Base-by-base conservation (phyloP, 352 stramenopile species). In the Phytophthora lateralis region DNA sequence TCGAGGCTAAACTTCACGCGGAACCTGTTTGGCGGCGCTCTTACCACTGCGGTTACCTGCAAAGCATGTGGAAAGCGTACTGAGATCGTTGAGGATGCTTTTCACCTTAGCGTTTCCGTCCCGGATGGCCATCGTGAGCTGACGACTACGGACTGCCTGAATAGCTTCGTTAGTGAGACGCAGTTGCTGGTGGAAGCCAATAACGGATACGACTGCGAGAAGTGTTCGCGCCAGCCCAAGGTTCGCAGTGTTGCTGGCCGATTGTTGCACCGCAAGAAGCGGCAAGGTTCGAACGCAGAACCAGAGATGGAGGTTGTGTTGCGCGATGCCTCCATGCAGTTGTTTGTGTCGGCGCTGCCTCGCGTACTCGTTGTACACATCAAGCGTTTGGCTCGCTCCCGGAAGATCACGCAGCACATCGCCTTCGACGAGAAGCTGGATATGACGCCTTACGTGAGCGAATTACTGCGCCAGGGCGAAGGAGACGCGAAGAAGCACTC, bases 181-280 rank as follows among this genome's bases (percentile, higher is more conserved):
- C 55, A 80, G 35, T 57, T 90, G 10, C 53, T 74, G 1, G 77
- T 89, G 27, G 60, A 66, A 9, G 53, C 67, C 1, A 80, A 88
- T 18, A 90, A 88, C n/a, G 81, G 81, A 29, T 90, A 90, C 54
- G 76, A 90, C 39, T 90, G 81, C 37, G 76, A 88, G 7, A 80
- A 82, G 26, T 90, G 81, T 27, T 87, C 78, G 0, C 75, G 72
- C 2, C 67, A 75, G 35, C 54, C 61, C 2, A 85, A 79, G 50
- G 54, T 65, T 30, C 55, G 54, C 26, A 73, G 54, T 30, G 60
- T 21, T 6, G 56, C 67, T 2, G 56, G 54, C 15, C 53, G 60
- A 26, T 74, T 78, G 43, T 60, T 73, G 8, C 39, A 45, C 18
- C 64, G 60, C 24, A 73, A 82, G 49, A 78, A 69, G 42, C 35